A percentile compares a stretch with the other conserved stretches of the same genome.
Conservation (phyloP, 75 land plant genomes). For the Sequoiadendron giganteum region DNA sequence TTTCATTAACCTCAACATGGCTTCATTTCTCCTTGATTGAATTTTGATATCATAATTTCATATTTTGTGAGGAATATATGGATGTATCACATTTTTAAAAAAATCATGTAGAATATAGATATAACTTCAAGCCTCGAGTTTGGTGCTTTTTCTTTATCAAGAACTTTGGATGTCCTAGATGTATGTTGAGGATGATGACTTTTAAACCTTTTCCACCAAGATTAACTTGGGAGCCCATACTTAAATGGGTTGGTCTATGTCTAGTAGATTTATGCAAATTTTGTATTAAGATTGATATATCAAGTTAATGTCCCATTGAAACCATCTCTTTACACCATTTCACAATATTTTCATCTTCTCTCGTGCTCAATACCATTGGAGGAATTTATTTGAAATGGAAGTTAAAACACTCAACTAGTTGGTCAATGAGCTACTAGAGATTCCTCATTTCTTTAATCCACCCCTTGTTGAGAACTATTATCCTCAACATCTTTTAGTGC, state of each 20-base stretch:
- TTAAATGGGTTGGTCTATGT: background rate
- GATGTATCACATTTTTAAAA: background rate
- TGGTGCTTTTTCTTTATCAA: background rate
- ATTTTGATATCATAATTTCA: background rate
- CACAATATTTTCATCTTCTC: background rate
- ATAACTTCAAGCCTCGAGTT: background rate
- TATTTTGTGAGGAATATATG: background rate
- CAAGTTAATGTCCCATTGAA: background rate
- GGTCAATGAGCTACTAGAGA: too few relatives aligned
- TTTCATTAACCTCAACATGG: background rate
- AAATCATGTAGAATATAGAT: background rate
- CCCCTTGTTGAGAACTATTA: too few relatives aligned
- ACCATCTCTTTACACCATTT: background rate
- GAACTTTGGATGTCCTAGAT: background rate
- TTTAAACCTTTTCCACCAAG: background rate
- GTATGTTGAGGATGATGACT: background rate
- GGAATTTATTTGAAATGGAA: too few relatives aligned
- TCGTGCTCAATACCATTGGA: background rate
- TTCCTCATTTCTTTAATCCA: too few relatives aligned
- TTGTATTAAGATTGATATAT: background rate
- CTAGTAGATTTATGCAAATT: background rate
- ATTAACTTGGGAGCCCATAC: background rate
- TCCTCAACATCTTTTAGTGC: too few relatives aligned
- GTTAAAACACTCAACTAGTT: too few relatives aligned
- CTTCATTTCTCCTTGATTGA: background rate